Conservation (phyloP, 2,329 filamentous ascomycete species). For the Esteya vermicola region DNA sequence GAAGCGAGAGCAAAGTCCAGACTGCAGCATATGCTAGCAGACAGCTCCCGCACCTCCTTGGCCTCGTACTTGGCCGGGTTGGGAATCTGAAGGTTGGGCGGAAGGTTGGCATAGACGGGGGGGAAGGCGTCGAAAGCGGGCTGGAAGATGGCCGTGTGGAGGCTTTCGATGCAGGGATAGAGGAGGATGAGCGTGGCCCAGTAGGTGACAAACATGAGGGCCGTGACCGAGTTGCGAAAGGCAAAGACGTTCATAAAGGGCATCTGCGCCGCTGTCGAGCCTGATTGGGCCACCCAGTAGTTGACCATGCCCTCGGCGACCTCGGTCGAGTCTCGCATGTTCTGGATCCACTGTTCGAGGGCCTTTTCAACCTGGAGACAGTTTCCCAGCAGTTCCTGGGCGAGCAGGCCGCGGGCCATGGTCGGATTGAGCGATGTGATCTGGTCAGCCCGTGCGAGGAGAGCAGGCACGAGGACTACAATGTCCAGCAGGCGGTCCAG, state of each 20-base stretch:
- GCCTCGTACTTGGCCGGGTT: slow-evolving; percentile 17
- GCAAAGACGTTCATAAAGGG: slow-evolving; percentile 30
- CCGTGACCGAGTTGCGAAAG: slow-evolving; percentile 29
- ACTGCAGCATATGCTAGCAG: slow-evolving; percentile 34
- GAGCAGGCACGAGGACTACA: slow-evolving; percentile 28
- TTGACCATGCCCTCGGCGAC: not conserved
- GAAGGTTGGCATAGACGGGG: slow-evolving; percentile 20
- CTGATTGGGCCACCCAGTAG: slow-evolving; percentile 25
- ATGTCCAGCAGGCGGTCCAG: slow-evolving; percentile 40
- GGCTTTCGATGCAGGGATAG: slow-evolving; percentile 29
- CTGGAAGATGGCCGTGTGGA: slow-evolving; percentile 30
- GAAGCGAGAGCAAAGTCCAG: slow-evolving; percentile 30
- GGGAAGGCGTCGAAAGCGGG: slow-evolving; percentile 26
- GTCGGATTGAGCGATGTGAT: slow-evolving; percentile 25
- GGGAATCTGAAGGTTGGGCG: slow-evolving; percentile 21
- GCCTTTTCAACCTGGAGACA: slow-evolving; percentile 32
- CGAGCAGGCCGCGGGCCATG: slow-evolving; percentile 25
- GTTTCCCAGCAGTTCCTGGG: slow-evolving; percentile 31
- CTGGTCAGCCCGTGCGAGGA: slow-evolving; percentile 30
- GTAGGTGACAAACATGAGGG: slow-evolving; percentile 36
- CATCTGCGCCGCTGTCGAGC: slow-evolving; percentile 15
- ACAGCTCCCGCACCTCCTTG: slow-evolving; percentile 27
- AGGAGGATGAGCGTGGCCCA: slow-evolving; percentile 37
- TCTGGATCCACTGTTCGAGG: slow-evolving; percentile 31
- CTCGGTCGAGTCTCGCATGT: slow-evolving; percentile 12